These are phyloP conservation scores for Thyridium curvatum DNA, from an alignment of 2,329 filamentous ascomycete species.

Conservation along the genomic window DNA sequence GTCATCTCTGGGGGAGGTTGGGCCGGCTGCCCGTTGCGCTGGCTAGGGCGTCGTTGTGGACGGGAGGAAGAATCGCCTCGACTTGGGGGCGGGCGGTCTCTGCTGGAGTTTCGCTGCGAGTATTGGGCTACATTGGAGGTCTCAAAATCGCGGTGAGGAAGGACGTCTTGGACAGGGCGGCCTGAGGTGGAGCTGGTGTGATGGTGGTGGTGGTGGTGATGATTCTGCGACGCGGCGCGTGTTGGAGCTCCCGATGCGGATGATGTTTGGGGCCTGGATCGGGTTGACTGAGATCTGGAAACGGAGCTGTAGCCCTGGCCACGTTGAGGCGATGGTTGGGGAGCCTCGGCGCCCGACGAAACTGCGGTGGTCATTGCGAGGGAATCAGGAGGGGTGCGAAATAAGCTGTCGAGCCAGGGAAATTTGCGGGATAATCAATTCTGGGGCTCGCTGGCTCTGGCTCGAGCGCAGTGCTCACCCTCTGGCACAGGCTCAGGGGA, in stretches of 20 bases:
- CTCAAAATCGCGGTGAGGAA: conserved; percentile 66
- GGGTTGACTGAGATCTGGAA: conserved; percentile 27
- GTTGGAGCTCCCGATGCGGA: conserved; percentile 17
- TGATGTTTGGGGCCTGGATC: conserved; percentile 23
- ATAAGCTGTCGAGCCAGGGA: too few relatives aligned
- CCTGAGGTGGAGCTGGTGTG: conserved; percentile 27
- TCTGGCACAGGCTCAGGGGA: too few relatives aligned
- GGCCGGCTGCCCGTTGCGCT: conserved; percentile 30
- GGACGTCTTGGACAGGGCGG: conserved; percentile 34
- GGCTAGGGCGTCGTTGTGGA: conserved; percentile 43
- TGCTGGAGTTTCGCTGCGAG: conserved; percentile 58
- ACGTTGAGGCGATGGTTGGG: conserved; percentile 20
- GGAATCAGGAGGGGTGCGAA: not conserved
- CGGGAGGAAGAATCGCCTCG: conserved; percentile 46
- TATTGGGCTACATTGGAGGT: conserved; percentile 58
- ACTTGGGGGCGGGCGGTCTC: conserved; percentile 48
- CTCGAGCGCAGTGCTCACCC: too few relatives aligned
- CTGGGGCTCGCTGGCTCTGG: too few relatives aligned
- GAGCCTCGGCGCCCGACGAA: conserved; percentile 21
- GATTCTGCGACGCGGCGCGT: conserved; percentile 14
- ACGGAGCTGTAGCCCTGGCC: conserved; percentile 17
- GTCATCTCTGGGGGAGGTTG: conserved; percentile 22
- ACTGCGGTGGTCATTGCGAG: conserved; percentile 26
- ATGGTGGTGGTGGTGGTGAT: conserved; percentile 12
- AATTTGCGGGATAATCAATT: too few relatives aligned